Evolutionary conservation across 768 basidiomycete genomes (phyloP).

Genomic region (Leucosporidium creatinivorum): DNA sequence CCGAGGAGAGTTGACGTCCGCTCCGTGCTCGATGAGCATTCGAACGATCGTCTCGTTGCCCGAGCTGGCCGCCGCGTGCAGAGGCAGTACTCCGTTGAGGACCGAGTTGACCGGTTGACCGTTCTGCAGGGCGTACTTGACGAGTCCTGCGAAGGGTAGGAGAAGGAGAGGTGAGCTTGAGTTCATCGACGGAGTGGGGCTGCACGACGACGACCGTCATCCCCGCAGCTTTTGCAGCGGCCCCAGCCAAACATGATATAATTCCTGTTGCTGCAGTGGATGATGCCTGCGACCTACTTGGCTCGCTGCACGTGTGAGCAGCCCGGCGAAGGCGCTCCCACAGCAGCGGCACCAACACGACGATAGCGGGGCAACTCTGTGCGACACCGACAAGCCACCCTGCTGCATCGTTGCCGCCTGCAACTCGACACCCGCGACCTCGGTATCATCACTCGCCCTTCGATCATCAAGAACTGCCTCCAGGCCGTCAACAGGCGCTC

Average conservation of each 20-base stretch:
- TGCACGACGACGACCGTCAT: not conserved
- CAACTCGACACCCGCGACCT: not conserved
- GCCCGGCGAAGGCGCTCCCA: not conserved
- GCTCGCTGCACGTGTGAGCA: not conserved
- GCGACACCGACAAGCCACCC: no score
- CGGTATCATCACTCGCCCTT: not conserved
- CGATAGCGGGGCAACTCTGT: no score
- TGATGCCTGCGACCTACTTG: no score
- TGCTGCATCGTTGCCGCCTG: not conserved
- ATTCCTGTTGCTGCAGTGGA: no score
- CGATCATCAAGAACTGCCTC: slow-evolving; percentile 16
- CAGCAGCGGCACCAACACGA: no score
- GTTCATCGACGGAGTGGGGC: not conserved
- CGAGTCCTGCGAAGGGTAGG: slow-evolving; percentile 50
- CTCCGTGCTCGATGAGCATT: slow-evolving; percentile 81
- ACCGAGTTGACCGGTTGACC: slow-evolving; percentile 96
- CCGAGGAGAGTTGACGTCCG: slow-evolving; percentile 97
- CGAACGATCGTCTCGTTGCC: slow-evolving; percentile 82
- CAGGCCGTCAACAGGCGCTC: slow-evolving; percentile 18
- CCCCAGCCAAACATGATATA: not conserved
- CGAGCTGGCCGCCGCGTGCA: slow-evolving; percentile 88
- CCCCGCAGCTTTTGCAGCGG: no score
- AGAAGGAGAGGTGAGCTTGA: not conserved
- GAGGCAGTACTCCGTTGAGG: slow-evolving; percentile 88
- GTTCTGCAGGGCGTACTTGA: slow-evolving; percentile 82